Conservation (phyloP, 495 filamentous ascomycete genomes). For the Xylaria flabelliformis region DNA sequence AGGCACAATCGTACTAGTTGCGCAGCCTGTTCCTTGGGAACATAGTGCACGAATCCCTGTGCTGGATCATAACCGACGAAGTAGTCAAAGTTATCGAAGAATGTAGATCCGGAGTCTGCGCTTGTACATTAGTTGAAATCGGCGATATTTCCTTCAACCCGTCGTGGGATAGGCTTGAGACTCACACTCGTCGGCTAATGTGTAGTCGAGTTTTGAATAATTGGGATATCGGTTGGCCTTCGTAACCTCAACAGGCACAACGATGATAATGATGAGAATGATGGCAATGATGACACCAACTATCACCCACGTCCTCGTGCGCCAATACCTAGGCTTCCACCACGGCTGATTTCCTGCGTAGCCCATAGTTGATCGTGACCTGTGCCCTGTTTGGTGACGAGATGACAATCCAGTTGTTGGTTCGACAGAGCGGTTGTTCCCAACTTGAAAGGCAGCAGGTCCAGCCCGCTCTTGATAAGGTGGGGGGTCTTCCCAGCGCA, state of each 20-base stretch:
- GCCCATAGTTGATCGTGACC: conserved; percentile 17
- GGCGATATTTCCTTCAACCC: neutral
- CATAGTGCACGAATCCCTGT: conserved; percentile 54
- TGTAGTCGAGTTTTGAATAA: conserved; percentile 47
- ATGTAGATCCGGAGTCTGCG: conserved; percentile 51
- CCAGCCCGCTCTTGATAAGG: conserved; percentile 26
- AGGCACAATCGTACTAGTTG: conserved; percentile 34
- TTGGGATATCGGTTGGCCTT: conserved; percentile 52
- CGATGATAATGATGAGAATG: conserved; percentile 51
- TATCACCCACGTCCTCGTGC: conserved; percentile 52
- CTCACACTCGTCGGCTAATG: conserved; percentile 47
- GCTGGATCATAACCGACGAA: conserved; percentile 44
- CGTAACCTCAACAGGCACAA: conserved; percentile 61
- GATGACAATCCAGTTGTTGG: neutral
- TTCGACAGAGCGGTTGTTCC: conserved; percentile 27
- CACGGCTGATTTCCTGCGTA: conserved; percentile 33
- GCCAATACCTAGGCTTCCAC: conserved; percentile 62
- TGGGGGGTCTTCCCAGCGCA: conserved; percentile 35
- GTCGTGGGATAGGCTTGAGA: neutral
- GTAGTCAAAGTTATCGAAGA: conserved; percentile 64
- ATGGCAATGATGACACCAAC: conserved; percentile 45
- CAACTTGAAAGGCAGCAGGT: conserved; percentile 35
- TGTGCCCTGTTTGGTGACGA: neutral
- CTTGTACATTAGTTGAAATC: conserved; percentile 14
- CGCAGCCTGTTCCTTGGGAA: conserved; percentile 36